phyloP scores from a whole-genome alignment of 139 green algal genomes.

The Chlorella sp. region DNA sequence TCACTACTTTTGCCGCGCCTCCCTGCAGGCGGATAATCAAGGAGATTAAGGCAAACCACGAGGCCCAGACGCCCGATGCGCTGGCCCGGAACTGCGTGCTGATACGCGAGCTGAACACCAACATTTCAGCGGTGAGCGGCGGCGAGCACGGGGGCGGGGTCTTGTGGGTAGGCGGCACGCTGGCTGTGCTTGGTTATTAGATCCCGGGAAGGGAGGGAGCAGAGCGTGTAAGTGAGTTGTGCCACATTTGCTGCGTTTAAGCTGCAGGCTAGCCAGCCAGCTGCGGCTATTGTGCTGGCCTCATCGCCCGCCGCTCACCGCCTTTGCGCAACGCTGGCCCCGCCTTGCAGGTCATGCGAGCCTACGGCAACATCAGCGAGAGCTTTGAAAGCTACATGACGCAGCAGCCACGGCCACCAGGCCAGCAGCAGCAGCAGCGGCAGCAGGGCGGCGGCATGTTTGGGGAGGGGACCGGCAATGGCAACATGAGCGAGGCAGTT shows the following conservation, averaged over 20 bases:
- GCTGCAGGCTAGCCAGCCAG: too few relatives aligned
- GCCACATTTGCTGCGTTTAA: too few relatives aligned
- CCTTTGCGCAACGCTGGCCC: background rate
- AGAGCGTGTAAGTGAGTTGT: background rate
- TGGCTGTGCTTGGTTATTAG: background rate
- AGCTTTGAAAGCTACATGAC: conserved; percentile 50
- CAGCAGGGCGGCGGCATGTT: background rate
- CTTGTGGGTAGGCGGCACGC: background rate
- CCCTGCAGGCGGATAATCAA: conserved; percentile 60
- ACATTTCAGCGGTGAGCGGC: conserved; percentile 52
- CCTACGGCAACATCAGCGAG: conserved; percentile 53
- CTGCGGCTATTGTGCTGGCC: background rate
- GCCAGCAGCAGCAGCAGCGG: conserved; percentile 1
- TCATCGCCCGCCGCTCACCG: background rate
- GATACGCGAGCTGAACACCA: conserved; percentile 67
- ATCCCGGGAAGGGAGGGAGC: background rate
- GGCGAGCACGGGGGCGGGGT: background rate
- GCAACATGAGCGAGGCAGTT: conserved; percentile 1
- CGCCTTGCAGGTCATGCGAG: conserved; percentile 54
- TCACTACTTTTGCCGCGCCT: background rate
- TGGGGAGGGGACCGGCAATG: background rate
- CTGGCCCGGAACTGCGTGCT: conserved; percentile 64
- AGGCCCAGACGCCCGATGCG: conserved; percentile 49
- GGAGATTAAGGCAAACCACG: conserved; percentile 73
- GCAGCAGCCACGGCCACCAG: background rate